phyloP scores from a whole-genome alignment of 2,329 filamentous ascomycete genomes.

The Diaporthe helianthi region DNA sequence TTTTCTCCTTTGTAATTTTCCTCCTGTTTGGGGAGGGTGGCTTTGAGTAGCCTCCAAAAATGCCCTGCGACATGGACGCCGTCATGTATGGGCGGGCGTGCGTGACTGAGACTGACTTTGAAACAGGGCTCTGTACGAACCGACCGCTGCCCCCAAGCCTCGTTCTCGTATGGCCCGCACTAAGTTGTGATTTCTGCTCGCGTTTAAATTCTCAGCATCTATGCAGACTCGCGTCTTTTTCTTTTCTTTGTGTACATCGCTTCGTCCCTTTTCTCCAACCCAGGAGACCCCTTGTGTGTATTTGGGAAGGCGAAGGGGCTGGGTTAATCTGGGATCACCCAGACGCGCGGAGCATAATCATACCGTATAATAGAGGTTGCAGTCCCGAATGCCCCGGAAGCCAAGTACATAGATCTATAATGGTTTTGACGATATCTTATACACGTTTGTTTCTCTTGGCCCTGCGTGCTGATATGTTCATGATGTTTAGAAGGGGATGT shows the following conservation, averaged over 20 bases:
- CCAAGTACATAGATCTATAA: slow-evolving; percentile 10
- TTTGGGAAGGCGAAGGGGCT: not conserved
- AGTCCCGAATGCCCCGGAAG: slow-evolving; percentile 1
- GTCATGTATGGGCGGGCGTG: not conserved
- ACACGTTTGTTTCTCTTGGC: not conserved
- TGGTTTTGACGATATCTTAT: not conserved
- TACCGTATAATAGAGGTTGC: slow-evolving; percentile 20
- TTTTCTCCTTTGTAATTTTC: slow-evolving; percentile 33
- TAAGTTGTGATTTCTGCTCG: slow-evolving; percentile 12
- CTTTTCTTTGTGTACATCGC: not conserved
- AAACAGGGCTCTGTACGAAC: slow-evolving; percentile 29
- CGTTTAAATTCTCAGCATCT: not conserved
- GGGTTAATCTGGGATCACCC: not conserved
- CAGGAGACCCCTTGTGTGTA: not conserved
- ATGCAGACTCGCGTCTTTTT: not conserved
- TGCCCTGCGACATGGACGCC: slow-evolving; percentile 9
- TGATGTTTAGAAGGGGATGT: slow-evolving; percentile 22
- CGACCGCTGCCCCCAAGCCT: slow-evolving; percentile 2
- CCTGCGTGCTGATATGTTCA: not conserved
- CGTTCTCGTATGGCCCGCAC: slow-evolving; percentile 27
- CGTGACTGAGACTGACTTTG: slow-evolving; percentile 22
- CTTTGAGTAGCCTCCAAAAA: not conserved
- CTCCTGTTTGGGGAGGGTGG: not conserved
- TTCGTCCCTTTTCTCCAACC: not conserved
- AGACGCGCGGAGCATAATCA: not conserved